Evolutionary conservation across 495 filamentous ascomycete species (phyloP), one percentile per base, ranked within the genome.

Genomic region (Hypoxylon subgilvum): DNA sequence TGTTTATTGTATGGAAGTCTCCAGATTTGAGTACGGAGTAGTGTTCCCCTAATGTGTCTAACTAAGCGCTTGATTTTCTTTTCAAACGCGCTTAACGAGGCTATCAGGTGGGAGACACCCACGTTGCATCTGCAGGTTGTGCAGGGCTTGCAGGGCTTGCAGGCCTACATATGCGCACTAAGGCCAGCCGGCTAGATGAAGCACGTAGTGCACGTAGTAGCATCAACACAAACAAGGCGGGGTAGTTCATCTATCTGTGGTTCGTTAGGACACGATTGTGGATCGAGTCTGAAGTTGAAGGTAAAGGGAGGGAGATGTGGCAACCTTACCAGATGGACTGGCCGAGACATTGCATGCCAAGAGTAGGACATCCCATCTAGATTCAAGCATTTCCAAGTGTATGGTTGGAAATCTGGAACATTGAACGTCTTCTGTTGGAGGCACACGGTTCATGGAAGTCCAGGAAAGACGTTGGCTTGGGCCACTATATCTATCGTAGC

Each of bases 271-370:
- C 45, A 53, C 40, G 25, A n/a, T n/a, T n/a, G n/a, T n/a, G 47
- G 41, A 52, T 57, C 35, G 30, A 48, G 32, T n/a, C n/a, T n/a
- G n/a, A n/a, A n/a, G n/a, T n/a, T n/a, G n/a, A n/a, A n/a, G n/a
- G n/a, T n/a, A n/a, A n/a, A 23, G 19, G 46, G 39, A 40, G 31
- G 22, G 32, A 51, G 12, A 27, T 27, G 31, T 12, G 32, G 40
- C 47, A 51, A 22, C 44, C 13, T 47, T 36, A 18, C 43, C 7
- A 50, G 40, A 53, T 57, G 41, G 61, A 42, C 54, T 59, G 61
- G 54, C 55, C 54, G 43, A 54, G 61, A 53, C 61, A 49, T 51
- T 28, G 31, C 19, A 59, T 36, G 61, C 61, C 61, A 64, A 64
- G 53, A 49, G 17, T 54, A 38, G 49, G 49, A 40, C 49, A 53